phyloP scores from a whole-genome alignment of 495 filamentous ascomycete species.

The Neurospora sp. region DNA sequence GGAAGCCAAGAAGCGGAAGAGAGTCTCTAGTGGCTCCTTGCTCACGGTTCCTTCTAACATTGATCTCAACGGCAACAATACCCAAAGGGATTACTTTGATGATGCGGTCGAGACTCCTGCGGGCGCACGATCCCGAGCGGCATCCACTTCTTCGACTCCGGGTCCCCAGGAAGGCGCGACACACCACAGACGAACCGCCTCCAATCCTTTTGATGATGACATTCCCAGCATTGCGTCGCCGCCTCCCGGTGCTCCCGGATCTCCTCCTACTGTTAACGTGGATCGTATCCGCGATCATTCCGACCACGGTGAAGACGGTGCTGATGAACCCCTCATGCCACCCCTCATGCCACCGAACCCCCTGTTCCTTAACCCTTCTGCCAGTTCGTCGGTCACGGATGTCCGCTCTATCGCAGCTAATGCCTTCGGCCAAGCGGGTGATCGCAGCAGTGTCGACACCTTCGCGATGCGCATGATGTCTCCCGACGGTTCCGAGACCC shows the following conservation, averaged over 20 bases:
- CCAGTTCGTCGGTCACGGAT: conserved; percentile 12
- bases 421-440: conserved; percentile 6
- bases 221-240: not conserved
- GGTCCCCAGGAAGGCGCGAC: conserved; percentile 3
- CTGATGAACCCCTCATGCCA: conserved; percentile 10
- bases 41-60: conserved; percentile 13
- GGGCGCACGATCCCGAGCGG: conserved; percentile 5
- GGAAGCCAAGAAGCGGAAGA: conserved; percentile 8
- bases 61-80: conserved; percentile 1
- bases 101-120: conserved; percentile 6
- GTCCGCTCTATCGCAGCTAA: conserved; percentile 10
- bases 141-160: conserved; percentile 3
- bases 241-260: conserved; percentile 2
- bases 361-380: conserved; percentile 13
- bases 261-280: conserved; percentile 1
- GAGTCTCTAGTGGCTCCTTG: conserved; percentile 3
- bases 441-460: conserved; percentile 14
- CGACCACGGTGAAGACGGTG: conserved; percentile 1
- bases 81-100: conserved; percentile 9
- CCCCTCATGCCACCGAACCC: conserved; percentile 15
- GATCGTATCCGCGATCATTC: not conserved
- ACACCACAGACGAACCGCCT: conserved; percentile 4
- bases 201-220: conserved; percentile 9
- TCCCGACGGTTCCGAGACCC: conserved; percentile 11
- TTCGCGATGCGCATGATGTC: conserved; percentile 22